Base-by-base conservation (phyloP, 2,329 filamentous ascomycete genomes). In the Monosporascus sp. region DNA sequence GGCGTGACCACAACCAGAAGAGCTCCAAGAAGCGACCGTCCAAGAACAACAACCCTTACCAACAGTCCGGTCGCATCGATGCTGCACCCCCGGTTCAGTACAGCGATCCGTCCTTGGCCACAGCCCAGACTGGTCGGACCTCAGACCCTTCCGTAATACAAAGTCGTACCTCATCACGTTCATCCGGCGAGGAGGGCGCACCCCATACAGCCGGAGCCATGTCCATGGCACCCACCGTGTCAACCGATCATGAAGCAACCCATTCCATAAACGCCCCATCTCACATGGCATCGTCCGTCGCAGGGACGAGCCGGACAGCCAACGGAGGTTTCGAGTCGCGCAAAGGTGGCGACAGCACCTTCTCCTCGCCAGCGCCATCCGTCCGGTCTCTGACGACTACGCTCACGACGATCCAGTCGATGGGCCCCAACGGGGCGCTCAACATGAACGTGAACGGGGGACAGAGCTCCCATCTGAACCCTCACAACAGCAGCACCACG, bases 1-100 rank as follows among this genome's bases (percentile, higher is more conserved):
- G 78, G 61, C 70, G 72, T 50, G 72, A 72, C 57, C 63, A 65
- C 50, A 61, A 67, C 41, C 69, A 76, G 50, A 72, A 70, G 31
- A 60, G 59, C 51, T 61, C 69, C 50, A 88, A 87, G 72, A 89
- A 87, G 71, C 78, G 77, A 48, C 68, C 73, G 18, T 74, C 77
- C 49, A 83, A 85, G 65, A 86, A 87, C 70, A 96, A 96, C 77
- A 93, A 93, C 67, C 92, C 92, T n/a, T 97, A 97, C 66, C 89
- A 89, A 8, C 81, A 93, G 63, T 95, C 90, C 2, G 89, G 88
- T 54, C 80, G 80, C 45, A 66, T 83, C 54, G 70, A 71, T 56
- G 60, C 65, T 53, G 58, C 67, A 39, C 53, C 61, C 54, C 58
- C 65, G 18, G 55, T 57, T 36, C 60, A 74, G 63, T 76, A 75